A percentile compares a stretch with the other conserved stretches of the same genome.
Evolutionary conservation across 2,329 filamentous ascomycete species (phyloP).

Genomic region (Thyridium curvatum): DNA sequence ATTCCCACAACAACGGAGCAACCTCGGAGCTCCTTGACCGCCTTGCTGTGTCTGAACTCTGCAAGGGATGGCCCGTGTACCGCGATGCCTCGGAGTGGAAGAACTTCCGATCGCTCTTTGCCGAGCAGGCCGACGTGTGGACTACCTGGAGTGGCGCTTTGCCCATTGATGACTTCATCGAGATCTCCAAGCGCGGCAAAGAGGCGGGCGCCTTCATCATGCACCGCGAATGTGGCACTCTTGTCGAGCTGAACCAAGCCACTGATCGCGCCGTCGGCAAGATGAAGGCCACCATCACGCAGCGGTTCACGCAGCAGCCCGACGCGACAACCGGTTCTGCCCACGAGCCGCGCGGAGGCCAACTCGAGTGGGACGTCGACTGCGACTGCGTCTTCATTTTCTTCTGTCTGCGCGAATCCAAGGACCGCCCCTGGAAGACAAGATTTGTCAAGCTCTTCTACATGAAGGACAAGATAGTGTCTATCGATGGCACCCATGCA

Average conservation of each 20-base stretch:
- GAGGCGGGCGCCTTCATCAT: slow-evolving; percentile 47
- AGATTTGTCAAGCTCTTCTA: slow-evolving; percentile 41
- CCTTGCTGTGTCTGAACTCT: slow-evolving; percentile 41
- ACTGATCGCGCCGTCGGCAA: slow-evolving; percentile 37
- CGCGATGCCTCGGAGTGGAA: slow-evolving; percentile 46
- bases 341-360: slow-evolving; percentile 14
- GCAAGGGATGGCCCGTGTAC: slow-evolving; percentile 48
- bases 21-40: slow-evolving; percentile 33
- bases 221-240: slow-evolving; percentile 46
- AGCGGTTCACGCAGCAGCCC: slow-evolving; percentile 29
- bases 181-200: slow-evolving; percentile 42
- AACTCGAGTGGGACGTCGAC: slow-evolving; percentile 38
- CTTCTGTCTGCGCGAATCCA: slow-evolving; percentile 28
- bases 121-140: slow-evolving; percentile 39
- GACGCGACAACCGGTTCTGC: slow-evolving; percentile 1
- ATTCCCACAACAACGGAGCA: slow-evolving; percentile 39
- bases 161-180: slow-evolving; percentile 38
- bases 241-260: slow-evolving; percentile 32
- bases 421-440: slow-evolving; percentile 27
- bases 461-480: slow-evolving; percentile 43
- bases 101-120: slow-evolving; percentile 43
- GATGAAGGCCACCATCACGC: slow-evolving; percentile 49
- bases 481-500: slow-evolving; percentile 31
- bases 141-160: slow-evolving; percentile 41
- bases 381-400: slow-evolving; percentile 45